Conservation (phyloP, 2,329 filamentous ascomycete species). For the Geosmithia putterillii region DNA sequence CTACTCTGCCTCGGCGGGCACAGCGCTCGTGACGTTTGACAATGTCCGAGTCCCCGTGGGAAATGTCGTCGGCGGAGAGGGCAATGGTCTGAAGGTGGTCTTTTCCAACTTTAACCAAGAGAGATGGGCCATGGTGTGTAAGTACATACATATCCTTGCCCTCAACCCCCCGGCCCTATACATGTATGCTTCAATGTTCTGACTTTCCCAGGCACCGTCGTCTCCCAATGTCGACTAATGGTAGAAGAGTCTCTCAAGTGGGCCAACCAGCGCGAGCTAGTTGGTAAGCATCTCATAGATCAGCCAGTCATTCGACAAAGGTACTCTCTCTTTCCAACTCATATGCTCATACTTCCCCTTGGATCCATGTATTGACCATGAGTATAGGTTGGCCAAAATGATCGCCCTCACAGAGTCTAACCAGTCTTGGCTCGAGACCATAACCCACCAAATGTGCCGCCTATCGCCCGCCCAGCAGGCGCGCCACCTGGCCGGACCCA, state of each 20-base stretch:
- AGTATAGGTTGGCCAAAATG: constrained; percentile 53
- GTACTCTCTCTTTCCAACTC: constrained; percentile 27
- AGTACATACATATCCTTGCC: constrained; percentile 11
- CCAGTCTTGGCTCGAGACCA: constrained; percentile 74
- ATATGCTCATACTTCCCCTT: neutral
- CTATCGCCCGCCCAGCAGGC: constrained; percentile 72
- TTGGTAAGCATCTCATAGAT: constrained; percentile 69
- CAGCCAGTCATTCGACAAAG: constrained; percentile 77
- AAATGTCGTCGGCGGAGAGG: constrained; percentile 68
- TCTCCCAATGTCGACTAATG: constrained; percentile 53
- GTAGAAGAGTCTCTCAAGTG: constrained; percentile 82
- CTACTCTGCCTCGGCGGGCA: constrained; percentile 70
- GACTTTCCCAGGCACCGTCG: constrained; percentile 41
- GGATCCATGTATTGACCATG: too few relatives aligned
- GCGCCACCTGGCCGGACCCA: constrained; percentile 64
- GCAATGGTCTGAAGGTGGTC: constrained; percentile 78
- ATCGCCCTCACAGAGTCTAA: constrained; percentile 71
- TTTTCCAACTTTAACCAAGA: constrained; percentile 85
- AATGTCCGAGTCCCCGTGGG: constrained; percentile 75
- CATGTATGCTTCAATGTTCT: neutral
- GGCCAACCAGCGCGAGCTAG: constrained; percentile 77
- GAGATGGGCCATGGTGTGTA: constrained; percentile 63
- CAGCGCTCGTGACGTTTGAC: constrained; percentile 70
- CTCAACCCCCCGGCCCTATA: neutral
- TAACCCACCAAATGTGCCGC: constrained; percentile 80